Percentiles rank a stretch among this genome's conserved stretches.
phyloP scores from a whole-genome alignment of 179 eudicot genomes.

The Nepenthes alata region DNA sequence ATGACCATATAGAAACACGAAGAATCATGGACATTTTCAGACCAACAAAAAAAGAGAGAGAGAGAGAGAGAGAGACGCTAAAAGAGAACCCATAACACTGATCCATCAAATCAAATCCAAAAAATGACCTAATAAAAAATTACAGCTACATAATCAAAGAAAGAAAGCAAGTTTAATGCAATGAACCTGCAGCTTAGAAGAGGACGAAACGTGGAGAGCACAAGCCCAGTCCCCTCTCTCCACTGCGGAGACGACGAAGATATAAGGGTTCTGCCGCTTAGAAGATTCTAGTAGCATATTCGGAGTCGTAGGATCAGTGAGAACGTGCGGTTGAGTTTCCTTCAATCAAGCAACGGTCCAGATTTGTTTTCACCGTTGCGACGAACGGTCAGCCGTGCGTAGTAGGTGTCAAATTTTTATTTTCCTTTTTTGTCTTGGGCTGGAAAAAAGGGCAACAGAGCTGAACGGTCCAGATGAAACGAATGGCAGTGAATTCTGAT shows the following conservation, averaged over 20 bases:
- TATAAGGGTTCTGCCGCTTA: background rate
- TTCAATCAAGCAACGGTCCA: background rate
- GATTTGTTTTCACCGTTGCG: constrained; percentile 1
- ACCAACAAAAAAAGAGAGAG: no score
- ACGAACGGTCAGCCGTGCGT: background rate
- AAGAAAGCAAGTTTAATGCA: background rate
- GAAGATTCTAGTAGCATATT: constrained; percentile 20
- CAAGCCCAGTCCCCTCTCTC: constrained; percentile 3
- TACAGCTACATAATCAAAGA: background rate
- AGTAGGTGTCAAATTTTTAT: background rate
- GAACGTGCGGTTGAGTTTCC: constrained; percentile 1
- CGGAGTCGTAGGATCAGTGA: constrained; percentile 4
- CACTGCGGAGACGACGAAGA: background rate
- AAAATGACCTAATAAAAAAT: background rate
- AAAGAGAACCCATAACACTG: background rate
- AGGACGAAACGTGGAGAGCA: constrained; percentile 1
- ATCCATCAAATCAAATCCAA: background rate
- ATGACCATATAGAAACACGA: no score
- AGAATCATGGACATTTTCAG: no score
- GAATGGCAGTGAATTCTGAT: no score
- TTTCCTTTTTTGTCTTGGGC: no score
- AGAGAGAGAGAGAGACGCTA: no score
- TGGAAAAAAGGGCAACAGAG: no score
- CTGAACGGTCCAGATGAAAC: no score
- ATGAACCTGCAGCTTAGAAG: constrained; percentile 11